phyloP scores from a whole-genome alignment of 116 monocot genomes.

The Posidonia oceanica region DNA sequence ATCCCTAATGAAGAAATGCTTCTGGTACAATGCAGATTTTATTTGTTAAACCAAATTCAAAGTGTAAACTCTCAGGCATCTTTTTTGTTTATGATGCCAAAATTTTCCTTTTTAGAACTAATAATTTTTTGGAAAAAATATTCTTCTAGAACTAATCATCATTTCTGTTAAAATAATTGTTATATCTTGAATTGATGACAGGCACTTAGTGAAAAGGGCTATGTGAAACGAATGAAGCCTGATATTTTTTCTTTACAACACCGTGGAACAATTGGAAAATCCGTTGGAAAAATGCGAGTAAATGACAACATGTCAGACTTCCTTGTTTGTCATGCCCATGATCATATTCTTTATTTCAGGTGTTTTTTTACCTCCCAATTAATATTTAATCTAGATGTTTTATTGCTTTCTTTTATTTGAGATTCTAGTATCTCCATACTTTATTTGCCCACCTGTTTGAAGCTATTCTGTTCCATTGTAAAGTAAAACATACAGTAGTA shows the following conservation, averaged over 20 bases:
- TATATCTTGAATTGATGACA: constrained; percentile 13
- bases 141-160: no score
- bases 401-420: no score
- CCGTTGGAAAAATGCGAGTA: constrained; percentile 94
- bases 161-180: no score
- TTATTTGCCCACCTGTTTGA: no score
- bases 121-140: no score
- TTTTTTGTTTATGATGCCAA: no score
- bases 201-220: constrained; percentile 93
- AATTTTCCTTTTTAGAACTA: no score
- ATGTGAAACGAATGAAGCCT: constrained; percentile 88
- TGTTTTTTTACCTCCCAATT: constrained; percentile 9
- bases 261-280: constrained; percentile 96
- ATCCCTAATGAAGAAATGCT: constrained; percentile 98
- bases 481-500: no score
- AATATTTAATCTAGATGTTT: not conserved
- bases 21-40: constrained; percentile 35
- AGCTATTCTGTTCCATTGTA: no score
- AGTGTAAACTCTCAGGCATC: no score
- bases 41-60: no score
- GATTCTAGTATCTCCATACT: no score
- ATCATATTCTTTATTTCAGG: constrained; percentile 98
- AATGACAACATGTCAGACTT: constrained; percentile 88
- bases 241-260: constrained; percentile 74
- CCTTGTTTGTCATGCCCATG: constrained; percentile 85